Evolutionary conservation across 2,329 filamentous ascomycete species (phyloP), one percentile per base, ranked within the genome.

Genomic region (Pestalotiopsis sp.): DNA sequence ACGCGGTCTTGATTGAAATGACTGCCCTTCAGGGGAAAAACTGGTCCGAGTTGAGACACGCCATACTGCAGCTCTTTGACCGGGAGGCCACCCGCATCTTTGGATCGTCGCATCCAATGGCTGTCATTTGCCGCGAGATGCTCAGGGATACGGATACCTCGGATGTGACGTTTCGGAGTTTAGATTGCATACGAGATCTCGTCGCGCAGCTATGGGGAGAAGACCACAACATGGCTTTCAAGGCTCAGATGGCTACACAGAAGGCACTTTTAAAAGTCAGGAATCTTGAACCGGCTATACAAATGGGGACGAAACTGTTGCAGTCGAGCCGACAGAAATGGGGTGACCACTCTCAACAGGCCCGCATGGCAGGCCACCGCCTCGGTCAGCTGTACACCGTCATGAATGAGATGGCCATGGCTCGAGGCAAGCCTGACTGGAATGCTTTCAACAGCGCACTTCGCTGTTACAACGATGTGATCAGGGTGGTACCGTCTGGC

Each of bases 41-140:
- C 14, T 66, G 63, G 63, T 20, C 63, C 41, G 23, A 66, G 27
- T 14, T 57, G 23, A 45, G 63, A 2, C 25, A 23, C 23, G n/a
- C 52, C 17, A 58, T 66, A 14, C 63, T 66, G 12, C 41, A 27
- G 45, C 49, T 66, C 17, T 58, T 66, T 23, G 23, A 58, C 63
- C 63, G 36, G 12, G 63, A 66, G 31, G 63, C 63, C 23, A 66
- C 9, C 49, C 41, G 63, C 14, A 45, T 66, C 23, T 66, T 66
- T 17, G 20, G 36, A 5, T 14, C 25, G 9, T 27, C 27, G 25
- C 63, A 66, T 20, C 63, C 63, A 11, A 57, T 66, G n/a, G 63
- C 63, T n/a, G 27, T 66, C 14, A 36, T 66, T 14, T 66, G 63
- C 27, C 63, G 63, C 63, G 63, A 66, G 39, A 31, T 66, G 63